Percentiles rank a stretch among this genome's conserved stretches.
Conservation (phyloP, 768 basidiomycete species). For the Tephrocybe sp. region DNA sequence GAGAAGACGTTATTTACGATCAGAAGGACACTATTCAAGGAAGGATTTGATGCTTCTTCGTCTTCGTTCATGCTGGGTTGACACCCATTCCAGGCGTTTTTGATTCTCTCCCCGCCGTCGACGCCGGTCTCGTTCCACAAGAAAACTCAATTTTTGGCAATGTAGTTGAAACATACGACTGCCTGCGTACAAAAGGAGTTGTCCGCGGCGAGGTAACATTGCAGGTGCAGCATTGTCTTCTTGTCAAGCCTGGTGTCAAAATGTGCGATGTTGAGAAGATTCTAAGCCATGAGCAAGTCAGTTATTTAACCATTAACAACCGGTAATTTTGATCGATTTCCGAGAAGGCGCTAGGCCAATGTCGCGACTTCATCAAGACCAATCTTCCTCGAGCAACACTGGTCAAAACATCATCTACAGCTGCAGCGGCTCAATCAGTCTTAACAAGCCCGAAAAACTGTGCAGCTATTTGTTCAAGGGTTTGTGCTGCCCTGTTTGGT, state of each 20-base stretch:
- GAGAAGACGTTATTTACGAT: slow-evolving; percentile 27
- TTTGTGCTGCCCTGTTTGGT: slow-evolving; percentile 61
- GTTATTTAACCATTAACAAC: slow-evolving; percentile 3
- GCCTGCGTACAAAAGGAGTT: slow-evolving; percentile 49
- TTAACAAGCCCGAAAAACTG: slow-evolving; percentile 40
- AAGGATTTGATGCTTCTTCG: not conserved
- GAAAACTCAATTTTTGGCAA: slow-evolving; percentile 77
- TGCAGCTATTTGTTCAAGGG: slow-evolving; percentile 74
- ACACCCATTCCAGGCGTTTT: slow-evolving; percentile 50
- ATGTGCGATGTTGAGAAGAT: slow-evolving; percentile 53
- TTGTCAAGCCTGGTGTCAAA: slow-evolving; percentile 57
- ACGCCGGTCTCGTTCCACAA: slow-evolving; percentile 70
- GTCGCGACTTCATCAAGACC: slow-evolving; percentile 53
- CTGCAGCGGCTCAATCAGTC: slow-evolving; percentile 58
- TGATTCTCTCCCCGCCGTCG: slow-evolving; percentile 36
- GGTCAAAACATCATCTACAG: slow-evolving; percentile 69
- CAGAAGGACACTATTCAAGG: slow-evolving; percentile 35
- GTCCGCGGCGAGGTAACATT: slow-evolving; percentile 60
- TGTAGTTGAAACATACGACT: slow-evolving; percentile 74
- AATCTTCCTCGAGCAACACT: slow-evolving; percentile 50
- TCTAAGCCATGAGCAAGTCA: slow-evolving; percentile 80
- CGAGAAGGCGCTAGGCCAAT: slow-evolving; percentile 76
- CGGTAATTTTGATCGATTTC: slow-evolving; percentile 1
- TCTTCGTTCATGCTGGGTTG: not conserved
- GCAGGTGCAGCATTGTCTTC: slow-evolving; percentile 64